Percentiles rank a stretch among this genome's conserved stretches.
Conservation (phyloP, 2,329 filamentous ascomycete species). For the Orbilia oligospora region DNA sequence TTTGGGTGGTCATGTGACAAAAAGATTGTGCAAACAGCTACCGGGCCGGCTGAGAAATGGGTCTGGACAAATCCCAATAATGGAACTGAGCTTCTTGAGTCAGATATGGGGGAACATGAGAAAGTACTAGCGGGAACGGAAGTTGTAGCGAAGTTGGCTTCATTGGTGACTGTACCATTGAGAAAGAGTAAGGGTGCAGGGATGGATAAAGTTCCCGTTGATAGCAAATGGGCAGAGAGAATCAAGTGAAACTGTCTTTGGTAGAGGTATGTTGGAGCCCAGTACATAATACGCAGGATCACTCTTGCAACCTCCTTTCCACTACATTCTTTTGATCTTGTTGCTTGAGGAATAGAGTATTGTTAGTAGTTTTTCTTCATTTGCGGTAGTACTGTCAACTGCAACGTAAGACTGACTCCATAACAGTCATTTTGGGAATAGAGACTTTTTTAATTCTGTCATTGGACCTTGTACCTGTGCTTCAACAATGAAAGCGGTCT, state of each 20-base stretch:
- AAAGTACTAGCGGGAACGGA: conserved; percentile 54
- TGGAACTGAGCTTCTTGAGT: conserved; percentile 42
- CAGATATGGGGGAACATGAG: conserved; percentile 44
- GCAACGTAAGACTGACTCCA: not conserved
- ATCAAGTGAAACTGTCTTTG: conserved; percentile 4
- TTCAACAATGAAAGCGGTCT: conserved; percentile 41
- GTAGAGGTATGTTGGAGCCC: conserved; percentile 8
- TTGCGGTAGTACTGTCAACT: not conserved
- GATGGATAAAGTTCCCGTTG: conserved; percentile 48
- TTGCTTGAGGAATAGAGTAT: conserved; percentile 15
- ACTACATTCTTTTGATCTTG: conserved; percentile 19
- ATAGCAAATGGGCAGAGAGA: conserved; percentile 53
- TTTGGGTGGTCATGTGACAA: conserved; percentile 53
- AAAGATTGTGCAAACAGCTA: conserved; percentile 32
- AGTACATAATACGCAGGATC: not conserved
- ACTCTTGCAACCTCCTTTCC: not conserved
- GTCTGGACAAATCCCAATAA: conserved; percentile 55
- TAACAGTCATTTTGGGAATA: not conserved
- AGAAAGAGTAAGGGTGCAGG: conserved; percentile 35
- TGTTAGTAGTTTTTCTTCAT: not conserved
- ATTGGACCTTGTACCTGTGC: conserved; percentile 23
- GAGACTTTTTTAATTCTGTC: not conserved
- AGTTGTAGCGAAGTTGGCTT: conserved; percentile 40
- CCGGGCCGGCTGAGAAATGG: conserved; percentile 46
- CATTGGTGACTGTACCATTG: conserved; percentile 34